These are phyloP conservation scores for Zelopaecilomyces penicillatus DNA, from an alignment of 2,329 filamentous ascomycete species.

Conservation along the genomic window DNA sequence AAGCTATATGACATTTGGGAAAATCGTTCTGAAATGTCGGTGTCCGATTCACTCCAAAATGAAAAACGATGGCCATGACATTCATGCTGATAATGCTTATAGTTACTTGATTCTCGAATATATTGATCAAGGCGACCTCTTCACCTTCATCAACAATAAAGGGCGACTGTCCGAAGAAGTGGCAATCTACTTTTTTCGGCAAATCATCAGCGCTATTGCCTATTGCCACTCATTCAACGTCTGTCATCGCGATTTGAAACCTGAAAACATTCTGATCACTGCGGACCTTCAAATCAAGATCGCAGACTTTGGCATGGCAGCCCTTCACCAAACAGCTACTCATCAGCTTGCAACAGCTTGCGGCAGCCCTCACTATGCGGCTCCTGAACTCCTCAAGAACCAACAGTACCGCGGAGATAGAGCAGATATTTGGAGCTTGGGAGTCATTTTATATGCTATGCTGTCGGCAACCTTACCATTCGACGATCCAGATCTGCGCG, in stretches of 20 bases:
- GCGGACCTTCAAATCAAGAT: conserved; percentile 73
- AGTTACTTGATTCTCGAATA: conserved; percentile 95
- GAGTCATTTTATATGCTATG: conserved; percentile 82
- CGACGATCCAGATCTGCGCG: conserved; percentile 54
- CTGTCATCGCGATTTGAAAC: conserved; percentile 92
- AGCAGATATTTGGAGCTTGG: conserved; percentile 92
- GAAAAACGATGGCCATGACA: not conserved
- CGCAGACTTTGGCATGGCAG: conserved; percentile 97
- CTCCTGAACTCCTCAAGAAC: conserved; percentile 78
- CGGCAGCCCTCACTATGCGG: conserved; percentile 93
- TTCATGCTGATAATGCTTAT: not conserved
- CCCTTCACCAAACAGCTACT: conserved; percentile 70
- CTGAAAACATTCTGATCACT: conserved; percentile 90
- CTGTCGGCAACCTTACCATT: conserved; percentile 80
- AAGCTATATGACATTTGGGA: conserved; percentile 97
- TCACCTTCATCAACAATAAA: conserved; percentile 70
- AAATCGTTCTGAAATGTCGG: conserved; percentile 87
- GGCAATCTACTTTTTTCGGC: conserved; percentile 77
- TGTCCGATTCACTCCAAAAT: conserved; percentile 7
- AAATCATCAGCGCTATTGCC: conserved; percentile 84
- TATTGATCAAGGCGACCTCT: conserved; percentile 70
- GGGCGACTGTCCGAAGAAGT: conserved; percentile 72
- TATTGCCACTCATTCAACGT: conserved; percentile 95
- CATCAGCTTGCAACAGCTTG: conserved; percentile 82
- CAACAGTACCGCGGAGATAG: conserved; percentile 72